phyloP scores from a whole-genome alignment of 2,329 filamentous ascomycete genomes.

The Teratosphaeria gauchensis region DNA sequence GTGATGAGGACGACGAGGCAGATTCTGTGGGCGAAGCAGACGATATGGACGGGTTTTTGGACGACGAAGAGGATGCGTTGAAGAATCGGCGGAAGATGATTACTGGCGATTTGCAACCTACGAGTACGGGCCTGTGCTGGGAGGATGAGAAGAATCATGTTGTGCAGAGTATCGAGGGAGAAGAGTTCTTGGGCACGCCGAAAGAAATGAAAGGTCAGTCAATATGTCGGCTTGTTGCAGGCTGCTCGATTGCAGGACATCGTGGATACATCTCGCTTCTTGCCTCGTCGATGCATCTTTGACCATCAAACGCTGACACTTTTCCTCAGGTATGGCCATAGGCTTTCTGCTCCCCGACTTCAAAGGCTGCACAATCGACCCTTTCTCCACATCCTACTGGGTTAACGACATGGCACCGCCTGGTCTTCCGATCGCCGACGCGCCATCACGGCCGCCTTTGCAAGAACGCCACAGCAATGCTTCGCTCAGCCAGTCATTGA shows the following conservation, averaged over 20 bases:
- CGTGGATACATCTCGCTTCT: no score
- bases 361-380: slow-evolving; percentile 57
- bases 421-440: slow-evolving; percentile 6
- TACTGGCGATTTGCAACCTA: slow-evolving; percentile 61
- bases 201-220: slow-evolving; percentile 7
- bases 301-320: slow-evolving; percentile 8
- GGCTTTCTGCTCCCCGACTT: slow-evolving; percentile 21
- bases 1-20: slow-evolving; percentile 56
- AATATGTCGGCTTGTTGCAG: slow-evolving; percentile 19
- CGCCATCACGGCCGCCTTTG: slow-evolving; percentile 28
- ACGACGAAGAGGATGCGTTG: slow-evolving; percentile 65
- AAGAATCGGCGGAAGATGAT: slow-evolving; percentile 49
- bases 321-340: slow-evolving; percentile 15
- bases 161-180: slow-evolving; percentile 37
- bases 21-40: slow-evolving; percentile 68
- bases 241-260: not conserved
- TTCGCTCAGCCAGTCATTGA: slow-evolving; percentile 14
- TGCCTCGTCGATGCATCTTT: not conserved
- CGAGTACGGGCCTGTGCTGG: slow-evolving; percentile 76
- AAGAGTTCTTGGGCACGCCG: slow-evolving; percentile 2
- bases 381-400: slow-evolving; percentile 81
- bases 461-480: slow-evolving; percentile 27
- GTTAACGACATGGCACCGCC: slow-evolving; percentile 21
- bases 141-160: slow-evolving; percentile 49
- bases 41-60: slow-evolving; percentile 82